These are phyloP conservation scores for Typha latifolia DNA, from an alignment of 176 grass and related monocot genomes.

Conservation along the genomic window DNA sequence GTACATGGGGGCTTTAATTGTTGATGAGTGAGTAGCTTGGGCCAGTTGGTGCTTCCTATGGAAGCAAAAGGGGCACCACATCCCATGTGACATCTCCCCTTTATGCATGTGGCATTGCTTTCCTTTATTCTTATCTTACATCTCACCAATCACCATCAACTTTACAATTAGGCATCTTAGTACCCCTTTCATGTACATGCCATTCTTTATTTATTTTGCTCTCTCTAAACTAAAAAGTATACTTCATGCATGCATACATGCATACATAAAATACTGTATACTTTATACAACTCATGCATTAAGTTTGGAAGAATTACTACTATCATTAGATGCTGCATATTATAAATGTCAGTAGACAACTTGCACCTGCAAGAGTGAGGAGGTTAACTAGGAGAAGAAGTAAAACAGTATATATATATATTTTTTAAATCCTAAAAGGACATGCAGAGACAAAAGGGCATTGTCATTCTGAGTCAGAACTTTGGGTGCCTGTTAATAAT, in stretches of 20 bases:
- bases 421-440: neutral
- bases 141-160: conserved; percentile 9
- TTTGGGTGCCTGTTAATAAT: too few relatives aligned
- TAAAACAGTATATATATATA: neutral
- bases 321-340: too few relatives aligned
- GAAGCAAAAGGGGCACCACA: neutral
- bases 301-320: too few relatives aligned
- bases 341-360: too few relatives aligned
- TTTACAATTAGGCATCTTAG: neutral
- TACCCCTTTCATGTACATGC: neutral
- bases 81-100: conserved; percentile 22
- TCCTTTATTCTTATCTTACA: conserved; percentile 26
- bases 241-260: neutral
- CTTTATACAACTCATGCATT: neutral
- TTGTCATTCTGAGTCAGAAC: neutral
- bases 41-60: conserved; percentile 2
- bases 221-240: neutral
- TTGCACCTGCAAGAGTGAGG: too few relatives aligned
- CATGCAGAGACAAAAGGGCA: neutral
- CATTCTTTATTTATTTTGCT: neutral
- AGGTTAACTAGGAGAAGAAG: neutral
- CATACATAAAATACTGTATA: neutral
- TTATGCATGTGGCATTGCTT: conserved; percentile 48
- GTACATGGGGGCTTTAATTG: neutral
- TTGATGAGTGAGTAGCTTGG: conserved; percentile 6